Percentiles rank a stretch among this genome's conserved stretches.
phyloP scores from a whole-genome alignment of 2,329 filamentous ascomycete species.

The Fusarium sp. region DNA sequence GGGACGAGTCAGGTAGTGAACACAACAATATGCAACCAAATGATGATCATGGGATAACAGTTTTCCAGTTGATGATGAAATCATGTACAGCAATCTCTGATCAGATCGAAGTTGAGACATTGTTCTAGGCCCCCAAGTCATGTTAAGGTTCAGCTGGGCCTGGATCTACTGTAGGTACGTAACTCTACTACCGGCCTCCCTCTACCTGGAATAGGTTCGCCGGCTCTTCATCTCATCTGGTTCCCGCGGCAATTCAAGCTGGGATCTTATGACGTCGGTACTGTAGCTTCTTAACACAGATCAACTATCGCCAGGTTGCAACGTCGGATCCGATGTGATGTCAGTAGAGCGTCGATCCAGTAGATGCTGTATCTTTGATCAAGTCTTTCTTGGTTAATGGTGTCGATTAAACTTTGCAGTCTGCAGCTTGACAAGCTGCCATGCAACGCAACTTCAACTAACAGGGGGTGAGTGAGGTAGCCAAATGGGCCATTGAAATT shows the following conservation, averaged over 20 bases:
- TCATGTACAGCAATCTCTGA: neutral
- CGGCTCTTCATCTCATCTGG: conserved; percentile 4
- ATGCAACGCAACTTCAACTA: conserved; percentile 3
- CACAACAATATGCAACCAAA: neutral
- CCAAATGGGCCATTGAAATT: neutral
- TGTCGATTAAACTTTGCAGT: neutral
- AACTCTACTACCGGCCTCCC: neutral
- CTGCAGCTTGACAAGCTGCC: neutral
- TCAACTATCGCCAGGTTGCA: conserved; percentile 5
- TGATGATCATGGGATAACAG: neutral
- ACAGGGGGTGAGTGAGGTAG: neutral
- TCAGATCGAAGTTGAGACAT: neutral
- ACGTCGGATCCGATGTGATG: conserved; percentile 21
- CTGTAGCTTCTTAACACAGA: neutral
- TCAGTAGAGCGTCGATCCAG: conserved; percentile 19
- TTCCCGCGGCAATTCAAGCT: conserved; percentile 12
- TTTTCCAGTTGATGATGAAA: neutral
- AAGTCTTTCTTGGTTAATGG: neutral
- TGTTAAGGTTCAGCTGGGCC: neutral
- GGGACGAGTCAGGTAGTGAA: conserved; percentile 20
- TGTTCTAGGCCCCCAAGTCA: neutral
- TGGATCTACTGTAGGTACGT: conserved; percentile 4
- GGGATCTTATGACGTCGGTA: conserved; percentile 26
- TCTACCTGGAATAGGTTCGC: neutral
- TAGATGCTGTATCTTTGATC: neutral